A percentile compares a stretch with the other conserved stretches of the same genome.
phyloP scores from a whole-genome alignment of 495 filamentous ascomycete species.

The Penicillium diatomitis region DNA sequence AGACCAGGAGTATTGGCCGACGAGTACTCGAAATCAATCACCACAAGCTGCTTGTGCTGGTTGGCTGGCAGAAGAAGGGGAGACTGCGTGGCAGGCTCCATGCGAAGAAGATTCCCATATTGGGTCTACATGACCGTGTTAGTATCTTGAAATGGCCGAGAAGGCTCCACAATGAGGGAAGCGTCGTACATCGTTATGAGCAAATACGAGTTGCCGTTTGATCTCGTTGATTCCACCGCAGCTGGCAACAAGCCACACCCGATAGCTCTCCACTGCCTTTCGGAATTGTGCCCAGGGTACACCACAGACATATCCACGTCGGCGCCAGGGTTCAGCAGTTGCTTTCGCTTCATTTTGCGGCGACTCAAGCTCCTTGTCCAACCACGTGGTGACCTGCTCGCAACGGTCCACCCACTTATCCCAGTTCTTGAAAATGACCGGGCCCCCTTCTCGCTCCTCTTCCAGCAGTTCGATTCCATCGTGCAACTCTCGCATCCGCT shows the following conservation, averaged over 20 bases:
- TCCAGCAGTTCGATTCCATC: conserved; percentile 81
- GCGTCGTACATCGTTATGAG: conserved; percentile 84
- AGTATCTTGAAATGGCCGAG: background rate
- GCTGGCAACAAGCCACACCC: conserved; percentile 59
- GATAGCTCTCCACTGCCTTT: conserved; percentile 66
- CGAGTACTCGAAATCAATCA: conserved; percentile 99
- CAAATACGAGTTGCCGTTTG: conserved; percentile 74
- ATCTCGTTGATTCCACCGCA: conserved; percentile 60
- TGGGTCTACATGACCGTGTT: conserved; percentile 57
- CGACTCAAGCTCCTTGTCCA: conserved; percentile 59
- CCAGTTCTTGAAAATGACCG: conserved; percentile 86
- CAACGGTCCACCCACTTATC: conserved; percentile 85
- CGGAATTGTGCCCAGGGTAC: conserved; percentile 76
- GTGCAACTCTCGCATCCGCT: conserved; percentile 93
- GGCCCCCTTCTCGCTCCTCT: conserved; percentile 66
- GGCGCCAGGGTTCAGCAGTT: conserved; percentile 48
- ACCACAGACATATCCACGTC: conserved; percentile 70
- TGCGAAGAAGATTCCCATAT: conserved; percentile 95
- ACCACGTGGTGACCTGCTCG: conserved; percentile 63
- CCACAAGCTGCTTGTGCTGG: conserved; percentile 86
- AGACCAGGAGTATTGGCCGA: conserved; percentile 78
- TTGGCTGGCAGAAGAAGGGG: conserved; percentile 83
- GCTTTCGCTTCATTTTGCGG: conserved; percentile 25
- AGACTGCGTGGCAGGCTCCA: conserved; percentile 73
- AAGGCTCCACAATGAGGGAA: background rate